phyloP scores from a whole-genome alignment of 2,329 filamentous ascomycete species.

The Curvularia sp. region DNA sequence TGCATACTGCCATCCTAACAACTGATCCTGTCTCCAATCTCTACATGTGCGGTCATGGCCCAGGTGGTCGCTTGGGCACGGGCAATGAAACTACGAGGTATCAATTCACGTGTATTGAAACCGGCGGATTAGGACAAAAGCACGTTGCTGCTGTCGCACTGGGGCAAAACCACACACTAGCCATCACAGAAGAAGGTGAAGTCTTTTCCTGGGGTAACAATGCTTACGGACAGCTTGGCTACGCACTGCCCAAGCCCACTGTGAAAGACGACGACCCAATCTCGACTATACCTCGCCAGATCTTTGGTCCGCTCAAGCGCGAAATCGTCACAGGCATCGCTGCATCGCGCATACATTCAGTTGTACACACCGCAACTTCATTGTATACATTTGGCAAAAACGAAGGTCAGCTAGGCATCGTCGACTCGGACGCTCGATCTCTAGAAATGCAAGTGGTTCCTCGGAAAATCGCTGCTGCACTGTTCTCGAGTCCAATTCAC shows the following conservation, averaged over 20 bases:
- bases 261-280: conserved; percentile 83
- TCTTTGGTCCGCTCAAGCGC: conserved; percentile 90
- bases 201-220: conserved; percentile 96
- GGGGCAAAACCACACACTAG: conserved; percentile 90
- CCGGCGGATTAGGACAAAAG: conserved; percentile 74
- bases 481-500: conserved; percentile 74
- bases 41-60: conserved; percentile 90
- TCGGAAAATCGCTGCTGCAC: conserved; percentile 84
- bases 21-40: conserved; percentile 87
- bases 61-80: conserved; percentile 85
- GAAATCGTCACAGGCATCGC: conserved; percentile 82
- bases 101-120: conserved; percentile 81
- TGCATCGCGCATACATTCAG: conserved; percentile 89
- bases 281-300: conserved; percentile 80
- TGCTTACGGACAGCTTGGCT: conserved; percentile 83
- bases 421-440: conserved; percentile 93
- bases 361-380: conserved; percentile 80
- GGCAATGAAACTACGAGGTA: conserved; percentile 92
- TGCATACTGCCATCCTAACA: conserved; percentile 89
- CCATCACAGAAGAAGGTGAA: conserved; percentile 83
- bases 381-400: conserved; percentile 97
- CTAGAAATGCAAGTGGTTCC: conserved; percentile 83
- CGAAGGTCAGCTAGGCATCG: conserved; percentile 88
- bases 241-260: conserved; percentile 71
- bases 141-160: conserved; percentile 80